phyloP scores from a whole-genome alignment of 176 grass and related monocot species.

The Raddia guianensis region DNA sequence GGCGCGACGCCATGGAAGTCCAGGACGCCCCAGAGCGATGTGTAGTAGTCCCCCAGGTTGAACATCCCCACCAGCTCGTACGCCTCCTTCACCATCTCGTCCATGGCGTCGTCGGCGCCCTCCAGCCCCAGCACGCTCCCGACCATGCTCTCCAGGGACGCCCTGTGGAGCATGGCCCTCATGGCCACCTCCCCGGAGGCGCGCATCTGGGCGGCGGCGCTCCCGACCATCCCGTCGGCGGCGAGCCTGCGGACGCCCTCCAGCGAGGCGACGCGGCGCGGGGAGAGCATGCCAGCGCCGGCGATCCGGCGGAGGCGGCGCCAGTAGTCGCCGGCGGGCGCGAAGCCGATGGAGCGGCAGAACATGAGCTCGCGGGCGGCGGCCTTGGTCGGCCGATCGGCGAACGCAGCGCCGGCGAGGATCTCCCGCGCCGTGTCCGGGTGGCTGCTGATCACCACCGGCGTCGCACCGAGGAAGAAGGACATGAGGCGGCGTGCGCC shows the following conservation, averaged over 20 bases:
- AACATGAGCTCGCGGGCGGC: slow-evolving; percentile 50
- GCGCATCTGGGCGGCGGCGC: background rate
- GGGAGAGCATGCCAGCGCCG: slow-evolving; percentile 42
- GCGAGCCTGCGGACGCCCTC: background rate
- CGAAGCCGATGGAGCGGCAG: slow-evolving; percentile 49
- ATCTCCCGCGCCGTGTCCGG: slow-evolving; percentile 52
- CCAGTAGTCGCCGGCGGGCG: slow-evolving; percentile 45
- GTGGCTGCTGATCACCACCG: slow-evolving; percentile 44
- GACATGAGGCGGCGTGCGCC: slow-evolving; percentile 42
- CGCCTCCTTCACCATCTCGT: slow-evolving; percentile 48
- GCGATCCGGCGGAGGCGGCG: slow-evolving; percentile 42
- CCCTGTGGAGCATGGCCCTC: slow-evolving; percentile 39
- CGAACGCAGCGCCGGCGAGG: slow-evolving; percentile 19
- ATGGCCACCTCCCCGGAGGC: slow-evolving; percentile 21
- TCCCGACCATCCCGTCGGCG: background rate
- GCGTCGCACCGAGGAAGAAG: slow-evolving; percentile 38
- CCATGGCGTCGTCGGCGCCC: background rate
- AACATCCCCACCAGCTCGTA: slow-evolving; percentile 49
- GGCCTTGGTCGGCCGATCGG: slow-evolving; percentile 36
- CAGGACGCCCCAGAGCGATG: slow-evolving; percentile 14
- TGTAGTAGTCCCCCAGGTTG: slow-evolving; percentile 50
- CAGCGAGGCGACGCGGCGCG: slow-evolving; percentile 22
- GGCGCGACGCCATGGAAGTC: slow-evolving; percentile 40
- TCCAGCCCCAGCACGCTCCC: slow-evolving; percentile 45
- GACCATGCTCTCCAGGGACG: slow-evolving; percentile 39